Evolutionary conservation across 1,139 yeast genomes (phyloP), one percentile per base, ranked within the genome.

Genomic region (Pichia sp.): DNA sequence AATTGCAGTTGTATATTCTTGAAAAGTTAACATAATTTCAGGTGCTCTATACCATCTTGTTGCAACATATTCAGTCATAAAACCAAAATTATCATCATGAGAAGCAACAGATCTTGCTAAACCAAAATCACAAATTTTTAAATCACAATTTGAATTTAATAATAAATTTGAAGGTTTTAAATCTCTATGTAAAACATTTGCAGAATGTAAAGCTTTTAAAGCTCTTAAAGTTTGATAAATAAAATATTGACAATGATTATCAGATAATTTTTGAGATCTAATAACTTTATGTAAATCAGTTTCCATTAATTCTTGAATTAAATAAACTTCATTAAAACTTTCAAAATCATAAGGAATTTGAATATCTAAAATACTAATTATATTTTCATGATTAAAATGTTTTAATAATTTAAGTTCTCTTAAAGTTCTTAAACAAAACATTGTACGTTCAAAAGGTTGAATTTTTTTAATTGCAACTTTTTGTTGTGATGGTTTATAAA

Each of bases 381-480:
- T 89, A 69, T 92, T 92, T 64, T 92, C 97, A 67, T 90, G 97
- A 59, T 72, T 76, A 68, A 92, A 92, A 66, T 90, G 95, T 57
- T 87, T 84, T 51, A 92, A 72, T 39, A 92, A 74, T 69, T 90
- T 90, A 61, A 92, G 76, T 65, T 92, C 98, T 48, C 98, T 75
- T 47, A 92, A 71, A 0, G 98, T 92, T 53, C 98, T 72, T 52
- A 92, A 73, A 63, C 97, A 89, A 62, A 90, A 86, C 86, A 92
- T 83, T 46, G 94, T 81, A 56, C 95, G 77, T 60, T 87, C 96
- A 66, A 92, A 92, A 6, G 97, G 97, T 59, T 86, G 87, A 51
- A 92, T 88, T 70, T 88, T 90, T 69, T 92, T 92, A 60, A 92
- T 90, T 46, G 98, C 98, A 26, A 94, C 97, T 59, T 83, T 83